phyloP scores from a whole-genome alignment of 306 rosid species.

The Castanospermum australe region DNA sequence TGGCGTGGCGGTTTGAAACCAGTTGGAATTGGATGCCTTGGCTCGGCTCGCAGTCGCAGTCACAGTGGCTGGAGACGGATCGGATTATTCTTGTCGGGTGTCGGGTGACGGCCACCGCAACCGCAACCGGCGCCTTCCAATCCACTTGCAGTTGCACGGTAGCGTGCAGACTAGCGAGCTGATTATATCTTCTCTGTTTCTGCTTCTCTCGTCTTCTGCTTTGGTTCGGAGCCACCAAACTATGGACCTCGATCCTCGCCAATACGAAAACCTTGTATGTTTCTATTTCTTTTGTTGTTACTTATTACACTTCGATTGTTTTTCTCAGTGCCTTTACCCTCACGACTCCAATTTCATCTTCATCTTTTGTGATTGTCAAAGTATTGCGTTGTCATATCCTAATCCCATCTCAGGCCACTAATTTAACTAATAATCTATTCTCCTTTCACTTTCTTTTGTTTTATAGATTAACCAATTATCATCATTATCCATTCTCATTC shows the following conservation, averaged over 20 bases:
- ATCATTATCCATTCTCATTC: no score
- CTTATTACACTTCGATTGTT: neutral
- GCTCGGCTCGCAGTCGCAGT: neutral
- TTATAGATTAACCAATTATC: neutral
- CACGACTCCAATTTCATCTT: neutral
- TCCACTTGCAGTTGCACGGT: neutral
- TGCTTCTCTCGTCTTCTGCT: neutral
- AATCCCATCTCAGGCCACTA: neutral
- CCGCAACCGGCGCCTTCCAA: neutral
- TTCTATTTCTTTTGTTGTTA: neutral
- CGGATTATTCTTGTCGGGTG: neutral
- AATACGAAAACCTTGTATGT: constrained; percentile 68
- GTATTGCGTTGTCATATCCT: neutral
- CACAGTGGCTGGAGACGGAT: neutral
- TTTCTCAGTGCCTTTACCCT: neutral
- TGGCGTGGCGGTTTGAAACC: neutral
- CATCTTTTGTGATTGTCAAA: neutral
- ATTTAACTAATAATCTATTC: neutral
- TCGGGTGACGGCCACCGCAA: constrained; percentile 17
- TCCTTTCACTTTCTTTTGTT: neutral
- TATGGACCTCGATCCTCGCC: constrained; percentile 90
- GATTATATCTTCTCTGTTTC: neutral
- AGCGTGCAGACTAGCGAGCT: neutral
- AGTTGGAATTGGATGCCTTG: no score
- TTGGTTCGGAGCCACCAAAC: neutral